Evolutionary conservation across 1,284 basidiomycete genomes (phyloP).

Genomic region (Takashimella koratensis): DNA sequence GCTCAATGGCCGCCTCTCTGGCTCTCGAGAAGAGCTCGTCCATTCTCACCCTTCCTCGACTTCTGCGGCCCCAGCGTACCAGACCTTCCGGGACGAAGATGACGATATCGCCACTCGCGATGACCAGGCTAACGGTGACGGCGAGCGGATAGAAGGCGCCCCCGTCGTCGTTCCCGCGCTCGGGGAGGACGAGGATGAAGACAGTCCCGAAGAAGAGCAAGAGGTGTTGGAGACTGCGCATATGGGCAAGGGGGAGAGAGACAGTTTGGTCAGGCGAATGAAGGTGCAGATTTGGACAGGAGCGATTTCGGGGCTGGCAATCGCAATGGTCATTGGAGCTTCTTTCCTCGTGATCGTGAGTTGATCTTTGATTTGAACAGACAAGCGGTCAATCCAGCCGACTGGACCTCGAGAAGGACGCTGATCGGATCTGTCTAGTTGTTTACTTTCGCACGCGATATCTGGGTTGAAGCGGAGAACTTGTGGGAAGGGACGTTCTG

Average conservation of each 20-base stretch:
- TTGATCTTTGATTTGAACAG: constrained; percentile 1
- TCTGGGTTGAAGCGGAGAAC: constrained; percentile 63
- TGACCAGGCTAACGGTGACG: too few species aligned
- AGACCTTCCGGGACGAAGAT: not conserved
- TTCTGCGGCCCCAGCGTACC: not conserved
- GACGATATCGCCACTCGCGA: not conserved
- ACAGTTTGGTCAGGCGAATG: constrained; percentile 16
- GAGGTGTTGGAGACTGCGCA: not conserved
- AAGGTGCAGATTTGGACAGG: constrained; percentile 67
- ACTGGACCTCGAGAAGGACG: too few species aligned
- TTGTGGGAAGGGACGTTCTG: constrained; percentile 65
- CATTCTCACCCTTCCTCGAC: not conserved
- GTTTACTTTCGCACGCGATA: constrained; percentile 52
- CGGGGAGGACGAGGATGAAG: not conserved
- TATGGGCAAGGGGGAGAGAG: not conserved
- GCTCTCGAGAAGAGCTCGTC: not conserved
- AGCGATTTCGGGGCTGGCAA: constrained; percentile 62
- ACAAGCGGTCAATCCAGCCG: not conserved
- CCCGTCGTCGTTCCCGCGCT: not conserved
- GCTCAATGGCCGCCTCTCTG: not conserved
- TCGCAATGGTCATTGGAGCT: constrained; percentile 63
- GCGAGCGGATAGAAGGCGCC: too few species aligned
- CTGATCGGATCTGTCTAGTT: too few species aligned
- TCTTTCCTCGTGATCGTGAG: constrained; percentile 50
- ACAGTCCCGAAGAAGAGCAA: not conserved